phyloP scores from a whole-genome alignment of 2,329 filamentous ascomycete genomes.

The Didymella pinodella region DNA sequence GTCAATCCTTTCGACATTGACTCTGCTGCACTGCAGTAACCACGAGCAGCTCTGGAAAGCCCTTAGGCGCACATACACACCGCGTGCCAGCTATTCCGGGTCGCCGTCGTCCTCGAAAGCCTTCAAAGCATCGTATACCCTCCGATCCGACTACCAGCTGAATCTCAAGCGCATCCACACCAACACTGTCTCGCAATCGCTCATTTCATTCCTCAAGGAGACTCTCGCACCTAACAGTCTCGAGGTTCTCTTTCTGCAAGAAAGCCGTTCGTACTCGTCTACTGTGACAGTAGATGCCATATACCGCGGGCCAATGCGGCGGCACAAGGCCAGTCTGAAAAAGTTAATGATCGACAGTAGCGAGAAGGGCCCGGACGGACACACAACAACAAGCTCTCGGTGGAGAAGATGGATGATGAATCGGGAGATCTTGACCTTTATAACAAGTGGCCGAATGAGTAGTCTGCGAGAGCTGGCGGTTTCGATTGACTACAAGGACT shows the following conservation, averaged over 20 bases:
- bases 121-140: slow-evolving; percentile 50
- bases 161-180: slow-evolving; percentile 78
- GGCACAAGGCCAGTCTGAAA: slow-evolving; percentile 74
- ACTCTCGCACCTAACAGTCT: slow-evolving; percentile 79
- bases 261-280: slow-evolving; percentile 64
- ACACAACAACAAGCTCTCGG: slow-evolving; percentile 50
- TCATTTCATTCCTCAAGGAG: slow-evolving; percentile 79
- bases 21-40: slow-evolving; percentile 75
- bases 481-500: slow-evolving; percentile 77
- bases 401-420: slow-evolving; percentile 77
- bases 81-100: slow-evolving; percentile 45
- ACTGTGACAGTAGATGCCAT: slow-evolving; percentile 73
- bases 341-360: slow-evolving; percentile 79
- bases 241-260: slow-evolving; percentile 81
- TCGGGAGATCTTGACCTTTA: slow-evolving; percentile 72
- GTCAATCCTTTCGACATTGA: slow-evolving; percentile 74
- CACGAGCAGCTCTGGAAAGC: slow-evolving; percentile 79
- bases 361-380: slow-evolving; percentile 59
- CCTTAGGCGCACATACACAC: slow-evolving; percentile 64
- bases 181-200: slow-evolving; percentile 71
- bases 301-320: slow-evolving; percentile 72
- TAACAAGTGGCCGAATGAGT: slow-evolving; percentile 79
- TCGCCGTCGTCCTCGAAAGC: slow-evolving; percentile 48
- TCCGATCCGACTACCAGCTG: slow-evolving; percentile 56
- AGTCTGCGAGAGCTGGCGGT: slow-evolving; percentile 75